Conservation (phyloP, 202 grass and related monocot species). For the Hordeum pubiflorum region DNA sequence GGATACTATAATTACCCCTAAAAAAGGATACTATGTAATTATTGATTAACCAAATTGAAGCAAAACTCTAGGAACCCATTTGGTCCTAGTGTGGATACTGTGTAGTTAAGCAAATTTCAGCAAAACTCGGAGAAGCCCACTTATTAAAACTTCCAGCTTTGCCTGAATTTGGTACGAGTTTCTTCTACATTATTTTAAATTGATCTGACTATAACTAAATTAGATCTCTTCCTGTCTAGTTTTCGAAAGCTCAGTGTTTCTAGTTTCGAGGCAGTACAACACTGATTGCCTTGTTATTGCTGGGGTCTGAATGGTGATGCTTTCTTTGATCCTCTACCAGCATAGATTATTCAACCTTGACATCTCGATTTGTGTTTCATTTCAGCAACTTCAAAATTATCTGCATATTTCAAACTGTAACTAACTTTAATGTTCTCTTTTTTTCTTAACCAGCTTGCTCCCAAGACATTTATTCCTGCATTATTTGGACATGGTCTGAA, state of each 20-base stretch:
- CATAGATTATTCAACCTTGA: background rate
- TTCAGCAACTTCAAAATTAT: background rate
- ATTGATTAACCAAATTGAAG: background rate
- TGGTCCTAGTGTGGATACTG: background rate
- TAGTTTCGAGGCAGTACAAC: background rate
- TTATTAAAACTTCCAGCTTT: background rate
- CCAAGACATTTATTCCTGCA: conserved; percentile 82
- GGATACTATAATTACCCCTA: background rate
- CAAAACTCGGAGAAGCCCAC: background rate
- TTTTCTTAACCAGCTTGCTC: conserved; percentile 56
- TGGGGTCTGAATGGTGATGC: background rate
- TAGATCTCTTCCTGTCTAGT: background rate
- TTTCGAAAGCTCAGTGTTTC: conserved; percentile 1
- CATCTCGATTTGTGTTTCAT: conserved; percentile 13
- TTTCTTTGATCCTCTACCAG: background rate
- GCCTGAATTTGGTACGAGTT: background rate
- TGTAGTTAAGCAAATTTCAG: background rate
- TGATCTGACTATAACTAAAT: background rate
- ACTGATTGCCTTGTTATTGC: conserved; percentile 5
- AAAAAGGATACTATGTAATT: background rate
- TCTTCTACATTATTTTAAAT: background rate
- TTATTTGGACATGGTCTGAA: conserved; percentile 81
- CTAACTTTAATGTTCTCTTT: conserved; percentile 24
- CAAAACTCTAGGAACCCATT: conserved; percentile 1
- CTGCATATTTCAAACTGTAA: background rate